Evolutionary conservation across 1,284 basidiomycete genomes (phyloP).

Genomic region (Puccinia novopanici): DNA sequence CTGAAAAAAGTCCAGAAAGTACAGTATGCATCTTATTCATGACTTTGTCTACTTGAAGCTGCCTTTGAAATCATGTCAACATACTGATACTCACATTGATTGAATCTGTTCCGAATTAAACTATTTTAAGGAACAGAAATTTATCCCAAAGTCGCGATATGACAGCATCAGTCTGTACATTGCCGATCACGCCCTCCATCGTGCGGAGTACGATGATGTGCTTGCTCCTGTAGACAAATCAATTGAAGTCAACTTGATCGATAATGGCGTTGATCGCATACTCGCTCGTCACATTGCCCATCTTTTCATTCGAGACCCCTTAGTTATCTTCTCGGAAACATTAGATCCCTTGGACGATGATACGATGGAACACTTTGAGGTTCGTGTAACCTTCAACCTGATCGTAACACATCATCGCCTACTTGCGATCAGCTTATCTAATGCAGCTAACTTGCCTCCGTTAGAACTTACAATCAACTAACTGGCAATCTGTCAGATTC

Average conservation of each 20-base stretch:
- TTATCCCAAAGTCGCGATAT: constrained; percentile 89
- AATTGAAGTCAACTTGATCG: constrained; percentile 67
- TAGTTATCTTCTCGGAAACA: constrained; percentile 92
- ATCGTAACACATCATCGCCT: neutral
- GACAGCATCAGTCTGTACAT: constrained; percentile 94
- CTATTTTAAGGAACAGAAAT: constrained; percentile 29
- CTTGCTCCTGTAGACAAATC: constrained; percentile 75
- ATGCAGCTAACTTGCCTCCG: neutral
- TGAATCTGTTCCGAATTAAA: constrained; percentile 51
- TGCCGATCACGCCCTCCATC: constrained; percentile 79
- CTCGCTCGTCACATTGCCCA: constrained; percentile 91
- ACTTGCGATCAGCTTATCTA: neutral
- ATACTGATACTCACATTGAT: neutral
- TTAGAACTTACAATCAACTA: constrained; percentile 96
- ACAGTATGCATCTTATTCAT: constrained; percentile 52
- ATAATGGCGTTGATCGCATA: constrained; percentile 77
- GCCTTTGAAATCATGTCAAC: neutral
- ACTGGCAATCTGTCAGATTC: constrained; percentile 99
- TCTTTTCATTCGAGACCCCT: constrained; percentile 94
- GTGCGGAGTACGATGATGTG: constrained; percentile 90
- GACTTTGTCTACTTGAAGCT: constrained; percentile 19
- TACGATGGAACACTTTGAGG: constrained; percentile 95
- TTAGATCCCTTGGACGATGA: constrained; percentile 78
- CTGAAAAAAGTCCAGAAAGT: constrained; percentile 85
- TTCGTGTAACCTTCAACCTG: constrained; percentile 57